phyloP scores from a whole-genome alignment of 2,329 filamentous ascomycete genomes.

The Salinomyces thailandicus region DNA sequence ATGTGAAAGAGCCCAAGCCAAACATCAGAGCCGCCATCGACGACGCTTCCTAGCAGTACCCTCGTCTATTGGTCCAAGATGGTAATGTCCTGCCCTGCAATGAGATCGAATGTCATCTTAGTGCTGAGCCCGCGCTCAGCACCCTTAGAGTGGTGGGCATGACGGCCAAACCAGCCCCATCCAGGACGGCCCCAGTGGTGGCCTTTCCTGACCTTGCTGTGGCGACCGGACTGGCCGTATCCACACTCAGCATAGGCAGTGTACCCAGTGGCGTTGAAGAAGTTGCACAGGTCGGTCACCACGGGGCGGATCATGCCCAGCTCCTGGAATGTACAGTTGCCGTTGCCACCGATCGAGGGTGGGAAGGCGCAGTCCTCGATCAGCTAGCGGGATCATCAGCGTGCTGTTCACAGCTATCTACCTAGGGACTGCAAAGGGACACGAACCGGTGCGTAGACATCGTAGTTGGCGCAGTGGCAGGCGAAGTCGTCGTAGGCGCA shows the following conservation, averaged over 20 bases:
- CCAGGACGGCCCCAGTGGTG: neutral
- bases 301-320: neutral
- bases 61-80: neutral
- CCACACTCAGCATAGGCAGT: constrained; percentile 2
- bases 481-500: constrained; percentile 3
- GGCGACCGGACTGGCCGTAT: neutral
- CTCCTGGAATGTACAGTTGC: constrained; percentile 2
- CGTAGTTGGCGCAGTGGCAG: constrained; percentile 5
- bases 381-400: neutral
- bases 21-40: too few relatives aligned
- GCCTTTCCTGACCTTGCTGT: neutral
- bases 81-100: constrained; percentile 1
- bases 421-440: constrained; percentile 30
- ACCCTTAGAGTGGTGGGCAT: too few relatives aligned
- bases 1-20: too few relatives aligned
- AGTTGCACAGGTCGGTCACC: constrained; percentile 4
- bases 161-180: neutral
- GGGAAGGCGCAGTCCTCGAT: constrained; percentile 4
- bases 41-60: too few relatives aligned
- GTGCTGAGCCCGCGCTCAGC: neutral
- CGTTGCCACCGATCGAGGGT: constrained; percentile 1
- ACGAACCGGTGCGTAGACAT: constrained; percentile 1
- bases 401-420: constrained; percentile 28
- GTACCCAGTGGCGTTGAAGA: constrained; percentile 4
- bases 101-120: neutral